Conservation (phyloP, 306 rosid species). For the Casuarina cunninghamiana region DNA sequence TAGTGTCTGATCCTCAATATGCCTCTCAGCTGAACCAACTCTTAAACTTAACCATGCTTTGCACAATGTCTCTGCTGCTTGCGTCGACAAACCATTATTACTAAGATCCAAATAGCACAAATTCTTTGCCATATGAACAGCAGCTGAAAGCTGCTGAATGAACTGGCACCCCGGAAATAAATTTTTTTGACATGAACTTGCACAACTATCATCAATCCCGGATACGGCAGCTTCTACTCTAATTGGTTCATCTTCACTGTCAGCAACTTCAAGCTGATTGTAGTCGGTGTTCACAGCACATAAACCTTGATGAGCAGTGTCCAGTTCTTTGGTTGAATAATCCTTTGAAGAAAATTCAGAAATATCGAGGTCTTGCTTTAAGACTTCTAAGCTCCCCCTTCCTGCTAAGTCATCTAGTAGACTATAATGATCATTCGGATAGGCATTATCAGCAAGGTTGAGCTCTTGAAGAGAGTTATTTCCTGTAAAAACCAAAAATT, state of each 20-base stretch:
- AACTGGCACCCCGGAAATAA: slow-evolving; percentile 41
- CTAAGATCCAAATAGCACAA: slow-evolving; percentile 79
- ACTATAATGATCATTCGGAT: slow-evolving; percentile 32
- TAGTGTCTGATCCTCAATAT: slow-evolving; percentile 46
- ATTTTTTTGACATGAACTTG: slow-evolving; percentile 54
- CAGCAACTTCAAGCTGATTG: slow-evolving; percentile 69
- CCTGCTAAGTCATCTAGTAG: slow-evolving; percentile 34
- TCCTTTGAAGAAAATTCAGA: slow-evolving; percentile 21
- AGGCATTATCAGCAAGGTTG: slow-evolving; percentile 61
- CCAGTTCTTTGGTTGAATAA: slow-evolving; percentile 34
- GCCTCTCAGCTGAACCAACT: slow-evolving; percentile 52
- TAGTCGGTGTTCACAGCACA: slow-evolving; percentile 32
- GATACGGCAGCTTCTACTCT: slow-evolving; percentile 51
- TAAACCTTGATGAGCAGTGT: slow-evolving; percentile 35
- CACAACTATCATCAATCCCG: slow-evolving; percentile 61
- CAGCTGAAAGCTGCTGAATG: slow-evolving; percentile 48
- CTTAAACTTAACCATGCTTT: slow-evolving; percentile 65
- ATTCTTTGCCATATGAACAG: slow-evolving; percentile 57
- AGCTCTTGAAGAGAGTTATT: slow-evolving; percentile 70
- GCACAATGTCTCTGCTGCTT: slow-evolving; percentile 53
- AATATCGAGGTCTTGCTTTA: slow-evolving; percentile 35
- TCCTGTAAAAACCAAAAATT: slow-evolving; percentile 36
- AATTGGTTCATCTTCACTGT: slow-evolving; percentile 64
- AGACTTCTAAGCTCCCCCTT: slow-evolving; percentile 32
- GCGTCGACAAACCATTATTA: slow-evolving; percentile 53